Percentiles rank a stretch among this genome's conserved stretches.
phyloP scores from a whole-genome alignment of 2,329 filamentous ascomycete genomes.

The Clonostachys solani region DNA sequence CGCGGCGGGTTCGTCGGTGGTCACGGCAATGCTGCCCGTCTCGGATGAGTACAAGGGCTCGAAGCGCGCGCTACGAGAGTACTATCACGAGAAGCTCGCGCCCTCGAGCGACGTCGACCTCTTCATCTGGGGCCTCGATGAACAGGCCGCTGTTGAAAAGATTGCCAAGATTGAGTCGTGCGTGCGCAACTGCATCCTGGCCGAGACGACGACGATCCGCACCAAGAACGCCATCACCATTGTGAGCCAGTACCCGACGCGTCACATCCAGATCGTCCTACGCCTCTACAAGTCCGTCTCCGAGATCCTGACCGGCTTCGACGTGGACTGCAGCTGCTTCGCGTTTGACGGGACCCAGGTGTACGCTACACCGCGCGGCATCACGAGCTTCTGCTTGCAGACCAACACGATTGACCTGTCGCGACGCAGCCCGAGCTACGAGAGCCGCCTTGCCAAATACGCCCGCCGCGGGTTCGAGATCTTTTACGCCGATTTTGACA shows the following conservation, averaged over 20 bases:
- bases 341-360: slow-evolving; percentile 78
- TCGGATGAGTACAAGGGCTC: slow-evolving; percentile 31
- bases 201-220: slow-evolving; percentile 36
- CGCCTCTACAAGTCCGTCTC: slow-evolving; percentile 77
- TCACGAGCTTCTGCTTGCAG: slow-evolving; percentile 70
- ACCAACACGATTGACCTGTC: slow-evolving; percentile 69
- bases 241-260: slow-evolving; percentile 66
- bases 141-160: slow-evolving; percentile 64
- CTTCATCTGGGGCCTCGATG: slow-evolving; percentile 68
- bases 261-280: slow-evolving; percentile 72
- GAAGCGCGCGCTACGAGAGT: slow-evolving; percentile 40
- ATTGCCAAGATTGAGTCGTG: slow-evolving; percentile 70
- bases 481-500: slow-evolving; percentile 65
- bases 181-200: slow-evolving; percentile 59
- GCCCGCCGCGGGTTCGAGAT: slow-evolving; percentile 73
- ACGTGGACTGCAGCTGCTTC: slow-evolving; percentile 79
- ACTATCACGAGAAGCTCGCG: slow-evolving; percentile 49
- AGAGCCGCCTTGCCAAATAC: slow-evolving; percentile 75
- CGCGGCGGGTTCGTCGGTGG: slow-evolving; percentile 67
- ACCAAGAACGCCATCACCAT: slow-evolving; percentile 80
- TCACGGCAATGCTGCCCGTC: slow-evolving; percentile 54
- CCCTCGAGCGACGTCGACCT: slow-evolving; percentile 61
- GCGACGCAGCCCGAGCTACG: slow-evolving; percentile 70
- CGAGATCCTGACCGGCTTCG: slow-evolving; percentile 83
- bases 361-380: slow-evolving; percentile 64